Percentiles rank a stretch among this genome's conserved stretches.
These are phyloP conservation scores for Ilyonectria robusta DNA, from an alignment of 2,329 filamentous ascomycete species.

Conservation along the genomic window DNA sequence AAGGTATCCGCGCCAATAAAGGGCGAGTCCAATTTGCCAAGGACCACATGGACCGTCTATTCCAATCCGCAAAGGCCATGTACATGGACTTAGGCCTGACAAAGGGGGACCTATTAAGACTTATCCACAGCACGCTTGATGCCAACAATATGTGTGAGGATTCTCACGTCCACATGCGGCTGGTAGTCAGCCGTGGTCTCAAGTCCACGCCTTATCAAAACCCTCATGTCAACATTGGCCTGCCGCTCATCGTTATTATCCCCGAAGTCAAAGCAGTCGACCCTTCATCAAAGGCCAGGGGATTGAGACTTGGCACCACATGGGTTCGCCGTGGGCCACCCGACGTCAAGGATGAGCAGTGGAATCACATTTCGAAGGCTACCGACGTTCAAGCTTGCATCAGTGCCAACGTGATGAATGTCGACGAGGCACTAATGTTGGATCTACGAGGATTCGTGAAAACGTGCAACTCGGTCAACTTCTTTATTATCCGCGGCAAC, in stretches of 20 bases:
- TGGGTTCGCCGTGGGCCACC: slow-evolving; percentile 50
- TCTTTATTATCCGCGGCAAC: slow-evolving; percentile 50
- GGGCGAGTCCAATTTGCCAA: slow-evolving; percentile 47
- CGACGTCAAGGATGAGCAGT: slow-evolving; percentile 51
- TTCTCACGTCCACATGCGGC: slow-evolving; percentile 47
- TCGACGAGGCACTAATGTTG: slow-evolving; percentile 51
- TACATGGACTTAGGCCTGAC: slow-evolving; percentile 48
- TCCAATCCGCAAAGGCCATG: slow-evolving; percentile 50
- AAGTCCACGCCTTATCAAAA: slow-evolving; percentile 49
- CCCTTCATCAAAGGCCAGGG: slow-evolving; percentile 38
- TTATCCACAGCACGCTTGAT: slow-evolving; percentile 46
- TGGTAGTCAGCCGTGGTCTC: slow-evolving; percentile 48
- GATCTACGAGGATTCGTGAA: slow-evolving; percentile 49
- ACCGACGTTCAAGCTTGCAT: slow-evolving; percentile 51
- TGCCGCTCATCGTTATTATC: slow-evolving; percentile 50
- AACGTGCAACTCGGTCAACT: slow-evolving; percentile 52
- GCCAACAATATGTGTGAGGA: slow-evolving; percentile 47
- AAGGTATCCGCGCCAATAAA: slow-evolving; percentile 45
- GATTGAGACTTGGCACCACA: slow-evolving; percentile 46
- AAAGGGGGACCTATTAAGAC: slow-evolving; percentile 42
- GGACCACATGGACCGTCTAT: slow-evolving; percentile 48
- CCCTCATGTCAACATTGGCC: slow-evolving; percentile 47
- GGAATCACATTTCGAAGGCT: slow-evolving; percentile 52
- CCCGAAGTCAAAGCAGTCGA: slow-evolving; percentile 48
- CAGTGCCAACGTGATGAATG: slow-evolving; percentile 48